These are phyloP conservation scores for Pascua sp. DNA, from an alignment of 1,284 basidiomycete species.

Conservation along the genomic window DNA sequence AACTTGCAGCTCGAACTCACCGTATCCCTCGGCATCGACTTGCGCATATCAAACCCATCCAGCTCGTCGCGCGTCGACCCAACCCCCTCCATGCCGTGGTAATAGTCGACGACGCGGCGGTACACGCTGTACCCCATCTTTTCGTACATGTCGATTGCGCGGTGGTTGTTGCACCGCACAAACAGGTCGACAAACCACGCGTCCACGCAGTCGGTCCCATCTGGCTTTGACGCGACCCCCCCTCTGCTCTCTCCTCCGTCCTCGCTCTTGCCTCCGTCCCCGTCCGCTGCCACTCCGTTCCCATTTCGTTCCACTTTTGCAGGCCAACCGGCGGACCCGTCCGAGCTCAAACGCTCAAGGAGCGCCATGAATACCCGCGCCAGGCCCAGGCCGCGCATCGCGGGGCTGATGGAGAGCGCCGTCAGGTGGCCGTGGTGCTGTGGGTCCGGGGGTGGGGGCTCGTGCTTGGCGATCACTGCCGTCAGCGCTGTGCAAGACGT, in stretches of 20 bases:
- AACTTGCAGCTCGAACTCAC: slow-evolving; percentile 12
- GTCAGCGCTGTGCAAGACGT: background rate
- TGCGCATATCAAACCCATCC: slow-evolving; percentile 50
- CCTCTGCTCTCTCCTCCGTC: background rate
- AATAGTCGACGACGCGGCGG: slow-evolving; percentile 50
- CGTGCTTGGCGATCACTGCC: slow-evolving; percentile 48
- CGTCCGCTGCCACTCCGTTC: background rate
- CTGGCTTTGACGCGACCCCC: background rate
- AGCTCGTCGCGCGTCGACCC: slow-evolving; percentile 44
- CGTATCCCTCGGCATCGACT: slow-evolving; percentile 46
- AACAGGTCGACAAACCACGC: slow-evolving; percentile 51
- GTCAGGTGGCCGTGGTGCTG: slow-evolving; percentile 50
- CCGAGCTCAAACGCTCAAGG: slow-evolving; percentile 37
- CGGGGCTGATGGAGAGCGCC: slow-evolving; percentile 46
- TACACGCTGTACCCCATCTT: slow-evolving; percentile 49
- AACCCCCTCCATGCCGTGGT: slow-evolving; percentile 48
- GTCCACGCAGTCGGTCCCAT: slow-evolving; percentile 35
- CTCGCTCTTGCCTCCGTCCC: background rate
- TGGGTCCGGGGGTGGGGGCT: slow-evolving; percentile 44
- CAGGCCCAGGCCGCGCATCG: slow-evolving; percentile 42
- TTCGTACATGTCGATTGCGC: slow-evolving; percentile 50
- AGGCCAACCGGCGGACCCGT: slow-evolving; percentile 19
- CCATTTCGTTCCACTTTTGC: background rate
- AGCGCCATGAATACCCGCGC: slow-evolving; percentile 46
- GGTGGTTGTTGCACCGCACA: slow-evolving; percentile 47